These are phyloP conservation scores for Psilocybe mexicana DNA, from an alignment of 1,284 basidiomycete genomes.

Conservation along the genomic window DNA sequence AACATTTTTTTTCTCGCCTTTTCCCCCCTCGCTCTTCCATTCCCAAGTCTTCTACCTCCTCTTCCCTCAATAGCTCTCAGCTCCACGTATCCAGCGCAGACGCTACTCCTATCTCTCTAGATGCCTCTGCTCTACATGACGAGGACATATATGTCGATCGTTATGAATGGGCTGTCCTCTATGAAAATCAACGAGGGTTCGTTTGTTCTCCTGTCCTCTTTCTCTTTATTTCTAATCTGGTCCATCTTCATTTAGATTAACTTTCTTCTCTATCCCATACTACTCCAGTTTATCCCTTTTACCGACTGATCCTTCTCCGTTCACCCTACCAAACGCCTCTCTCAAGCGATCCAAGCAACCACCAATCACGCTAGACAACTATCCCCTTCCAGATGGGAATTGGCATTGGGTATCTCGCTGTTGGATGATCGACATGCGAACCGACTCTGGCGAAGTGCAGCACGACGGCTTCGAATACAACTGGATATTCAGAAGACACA, in stretches of 20 bases:
- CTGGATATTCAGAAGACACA: slow-evolving; percentile 62
- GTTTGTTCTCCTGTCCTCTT: slow-evolving; percentile 20
- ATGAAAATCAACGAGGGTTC: slow-evolving; percentile 78
- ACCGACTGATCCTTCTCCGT: slow-evolving; percentile 73
- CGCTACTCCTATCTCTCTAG: slow-evolving; percentile 36
- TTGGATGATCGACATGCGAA: slow-evolving; percentile 88
- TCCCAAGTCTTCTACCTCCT: not conserved
- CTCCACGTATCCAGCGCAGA: slow-evolving; percentile 5
- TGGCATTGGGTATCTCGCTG: slow-evolving; percentile 78
- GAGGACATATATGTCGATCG: slow-evolving; percentile 44
- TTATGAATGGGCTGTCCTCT: slow-evolving; percentile 73
- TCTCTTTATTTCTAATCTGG: not conserved
- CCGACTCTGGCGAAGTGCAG: slow-evolving; percentile 68
- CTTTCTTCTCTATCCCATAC: slow-evolving; percentile 69
- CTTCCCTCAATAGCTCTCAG: not conserved
- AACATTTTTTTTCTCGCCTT: slow-evolving; percentile 30
- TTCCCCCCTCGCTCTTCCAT: slow-evolving; percentile 26
- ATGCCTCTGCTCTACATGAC: slow-evolving; percentile 28
- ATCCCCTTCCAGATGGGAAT: slow-evolving; percentile 76
- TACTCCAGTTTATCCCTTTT: slow-evolving; percentile 72
- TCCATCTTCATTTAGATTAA: slow-evolving; percentile 45
- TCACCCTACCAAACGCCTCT: slow-evolving; percentile 57
- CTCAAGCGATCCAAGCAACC: slow-evolving; percentile 46
- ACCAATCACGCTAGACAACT: slow-evolving; percentile 57
- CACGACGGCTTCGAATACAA: slow-evolving; percentile 86